phyloP scores from a whole-genome alignment of 345 rosid genomes.

The Lepidium didymum region DNA sequence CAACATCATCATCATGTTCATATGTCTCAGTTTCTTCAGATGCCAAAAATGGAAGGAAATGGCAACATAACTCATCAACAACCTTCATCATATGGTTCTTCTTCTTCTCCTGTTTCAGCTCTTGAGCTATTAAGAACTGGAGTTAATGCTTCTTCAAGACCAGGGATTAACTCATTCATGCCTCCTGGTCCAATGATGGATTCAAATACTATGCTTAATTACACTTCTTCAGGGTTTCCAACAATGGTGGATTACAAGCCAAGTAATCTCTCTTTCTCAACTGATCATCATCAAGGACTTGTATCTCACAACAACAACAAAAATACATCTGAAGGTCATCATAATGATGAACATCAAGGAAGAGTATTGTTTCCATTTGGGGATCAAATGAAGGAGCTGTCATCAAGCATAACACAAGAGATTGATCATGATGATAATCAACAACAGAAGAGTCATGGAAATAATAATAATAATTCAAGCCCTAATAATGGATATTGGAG shows the following conservation, averaged over 20 bases:
- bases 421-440: constrained; percentile 31
- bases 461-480: constrained; percentile 21
- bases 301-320: constrained; percentile 5
- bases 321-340: constrained; percentile 10
- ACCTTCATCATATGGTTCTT: constrained; percentile 18
- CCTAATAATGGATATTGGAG: constrained; percentile 34
- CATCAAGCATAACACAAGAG: constrained; percentile 30
- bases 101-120: constrained; percentile 31
- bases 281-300: constrained; percentile 17
- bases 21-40: constrained; percentile 26
- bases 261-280: constrained; percentile 23
- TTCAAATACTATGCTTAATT: constrained; percentile 18
- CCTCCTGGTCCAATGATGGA: constrained; percentile 28
- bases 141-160: constrained; percentile 26
- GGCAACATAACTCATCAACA: constrained; percentile 18
- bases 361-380: constrained; percentile 30
- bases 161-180: constrained; percentile 28
- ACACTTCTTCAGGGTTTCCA: constrained; percentile 33
- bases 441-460: constrained; percentile 28
- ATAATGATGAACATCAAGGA: constrained; percentile 19
- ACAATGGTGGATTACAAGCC: constrained; percentile 28
- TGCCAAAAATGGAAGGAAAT: constrained; percentile 28
- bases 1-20: constrained; percentile 22
- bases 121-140: constrained; percentile 27
- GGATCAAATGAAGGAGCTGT: constrained; percentile 32